Conservation (phyloP, 768 basidiomycete genomes). For the Trichaptum fuscoviolaceum region DNA sequence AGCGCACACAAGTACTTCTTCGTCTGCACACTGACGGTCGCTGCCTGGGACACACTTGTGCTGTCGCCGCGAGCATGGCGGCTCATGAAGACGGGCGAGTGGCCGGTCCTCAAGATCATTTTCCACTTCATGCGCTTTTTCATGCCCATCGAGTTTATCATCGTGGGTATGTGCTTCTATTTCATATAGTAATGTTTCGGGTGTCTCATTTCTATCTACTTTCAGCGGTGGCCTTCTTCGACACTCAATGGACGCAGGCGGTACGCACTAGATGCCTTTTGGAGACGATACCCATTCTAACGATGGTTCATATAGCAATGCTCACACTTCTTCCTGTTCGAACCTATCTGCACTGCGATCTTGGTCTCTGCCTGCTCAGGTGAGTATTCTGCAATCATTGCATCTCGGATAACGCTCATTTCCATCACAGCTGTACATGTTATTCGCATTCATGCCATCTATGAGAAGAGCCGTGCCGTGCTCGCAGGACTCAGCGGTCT, state of each 20-base stretch:
- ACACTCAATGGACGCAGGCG: constrained; percentile 56
- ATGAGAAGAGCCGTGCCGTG: constrained; percentile 55
- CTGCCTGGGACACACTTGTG: constrained; percentile 87
- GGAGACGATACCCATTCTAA: background rate
- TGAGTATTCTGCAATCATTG: constrained; percentile 20
- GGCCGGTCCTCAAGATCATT: constrained; percentile 74
- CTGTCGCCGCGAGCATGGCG: constrained; percentile 76
- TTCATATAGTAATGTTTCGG: constrained; percentile 6
- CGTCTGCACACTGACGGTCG: constrained; percentile 85
- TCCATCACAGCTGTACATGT: constrained; percentile 54
- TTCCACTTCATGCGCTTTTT: constrained; percentile 71
- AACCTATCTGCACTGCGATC: constrained; percentile 80
- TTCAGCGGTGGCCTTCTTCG: constrained; percentile 80
- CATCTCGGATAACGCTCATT: background rate
- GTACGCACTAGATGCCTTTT: constrained; percentile 30
- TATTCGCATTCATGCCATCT: constrained; percentile 75
- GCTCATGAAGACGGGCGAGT: constrained; percentile 53
- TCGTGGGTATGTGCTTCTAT: constrained; percentile 47
- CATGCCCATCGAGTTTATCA: constrained; percentile 75
- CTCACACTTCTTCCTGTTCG: constrained; percentile 72
- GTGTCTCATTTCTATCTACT: constrained; percentile 7
- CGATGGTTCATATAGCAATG: constrained; percentile 41
- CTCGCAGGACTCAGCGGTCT: constrained; percentile 53
- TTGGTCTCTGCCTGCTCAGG: constrained; percentile 69
- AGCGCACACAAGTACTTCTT: constrained; percentile 87